Conservation (phyloP, 495 filamentous ascomycete genomes). For the Podospora conica region DNA sequence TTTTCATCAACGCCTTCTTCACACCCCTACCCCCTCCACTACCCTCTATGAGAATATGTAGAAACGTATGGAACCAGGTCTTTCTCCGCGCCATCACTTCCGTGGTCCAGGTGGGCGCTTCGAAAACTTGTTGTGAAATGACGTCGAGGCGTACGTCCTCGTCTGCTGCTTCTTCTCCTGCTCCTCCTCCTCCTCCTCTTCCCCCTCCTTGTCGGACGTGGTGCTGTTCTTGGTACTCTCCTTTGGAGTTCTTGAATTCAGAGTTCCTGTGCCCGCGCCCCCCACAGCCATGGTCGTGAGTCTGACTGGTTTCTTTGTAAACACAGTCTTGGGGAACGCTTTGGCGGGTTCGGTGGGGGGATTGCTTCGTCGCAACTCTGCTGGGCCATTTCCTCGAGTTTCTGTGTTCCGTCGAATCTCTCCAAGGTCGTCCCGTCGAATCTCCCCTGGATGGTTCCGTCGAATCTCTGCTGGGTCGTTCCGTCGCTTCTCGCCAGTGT, state of each 20-base stretch:
- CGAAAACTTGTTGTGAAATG: neutral
- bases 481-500: neutral
- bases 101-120: neutral
- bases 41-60: too few relatives aligned
- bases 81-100: neutral
- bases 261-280: neutral
- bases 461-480: neutral
- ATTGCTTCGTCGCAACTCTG: neutral
- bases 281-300: neutral
- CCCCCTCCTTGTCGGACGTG: neutral
- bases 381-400: neutral
- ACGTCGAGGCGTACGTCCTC: neutral
- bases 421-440: neutral
- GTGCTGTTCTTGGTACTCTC: neutral
- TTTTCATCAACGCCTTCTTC: too few relatives aligned
- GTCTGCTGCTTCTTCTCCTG: neutral
- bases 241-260: too few relatives aligned
- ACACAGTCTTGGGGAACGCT: too few relatives aligned
- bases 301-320: neutral
- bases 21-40: too few relatives aligned
- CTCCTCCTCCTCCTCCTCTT: neutral
- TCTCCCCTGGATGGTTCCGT: neutral
- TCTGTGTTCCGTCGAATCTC: neutral
- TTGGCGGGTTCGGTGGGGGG: neutral
- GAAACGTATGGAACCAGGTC: too few relatives aligned